Base-by-base conservation (phyloP, 2,329 filamentous ascomycete species). In the Hysterium pulicare region DNA sequence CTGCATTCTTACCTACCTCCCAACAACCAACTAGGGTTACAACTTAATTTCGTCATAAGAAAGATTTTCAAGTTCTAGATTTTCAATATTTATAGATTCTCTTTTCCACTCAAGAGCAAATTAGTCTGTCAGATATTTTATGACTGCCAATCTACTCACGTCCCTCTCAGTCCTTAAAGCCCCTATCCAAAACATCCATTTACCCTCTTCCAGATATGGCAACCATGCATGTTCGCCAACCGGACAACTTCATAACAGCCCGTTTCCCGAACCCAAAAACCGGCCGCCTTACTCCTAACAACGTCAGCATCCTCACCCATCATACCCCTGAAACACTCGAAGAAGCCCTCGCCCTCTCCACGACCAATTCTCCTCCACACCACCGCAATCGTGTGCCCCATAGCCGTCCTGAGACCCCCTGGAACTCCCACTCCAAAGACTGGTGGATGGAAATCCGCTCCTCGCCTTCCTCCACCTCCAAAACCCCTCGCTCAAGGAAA, bases 401-500 rank as follows among this genome's bases (percentile, higher is more conserved):
- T 32, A 32, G 46, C 32, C 44, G 50, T 22, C n/a, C 4, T 13
- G 53, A 51, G 19, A 51, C 47, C 2, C 45, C 58, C 10, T 42
- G 47, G n/a, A 46, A 49, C 11, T 38, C 50, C 4, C 48, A 50
- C 28, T 53, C 50, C 5, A 53, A 48, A 4, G 40, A 42, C 10
- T 50, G 42, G 19, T 49, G 44, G 30, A 45, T 50, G 28, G 46
- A 54, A 31, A 50, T 50, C 33, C 30, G 40, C 36, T 42, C 51
- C 26, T 43, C 33, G 8, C 41, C 43, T 0, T 45, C 47, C 5
- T 46, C 42, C 9, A 44, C 38, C n/a, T 23, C 49, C 34, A 49
- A 46, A 32, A 50, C 49, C 21, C 55, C 55, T 4, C 48, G 45
- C 8, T 62, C 56, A 36, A 47, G 54, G 22, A 63, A 59, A 31